Conservation (phyloP, 805 yeast species). For the Metschnikowia kunwiensis region DNA sequence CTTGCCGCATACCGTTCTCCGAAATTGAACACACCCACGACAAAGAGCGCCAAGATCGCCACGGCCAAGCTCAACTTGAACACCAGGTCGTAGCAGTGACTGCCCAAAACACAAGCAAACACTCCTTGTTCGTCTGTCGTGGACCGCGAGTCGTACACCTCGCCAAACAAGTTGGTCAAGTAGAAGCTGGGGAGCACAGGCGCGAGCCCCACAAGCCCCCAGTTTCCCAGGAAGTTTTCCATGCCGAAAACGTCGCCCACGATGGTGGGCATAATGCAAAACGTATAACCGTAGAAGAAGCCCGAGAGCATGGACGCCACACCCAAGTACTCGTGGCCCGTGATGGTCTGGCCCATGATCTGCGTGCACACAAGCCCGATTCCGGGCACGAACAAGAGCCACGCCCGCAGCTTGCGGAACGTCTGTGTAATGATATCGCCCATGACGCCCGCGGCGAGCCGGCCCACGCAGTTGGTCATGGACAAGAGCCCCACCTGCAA, state of each 20-base stretch:
- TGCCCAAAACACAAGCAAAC: constrained; percentile 31
- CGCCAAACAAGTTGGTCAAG: constrained; percentile 63
- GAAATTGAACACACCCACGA: constrained; percentile 18
- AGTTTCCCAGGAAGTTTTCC: constrained; percentile 60
- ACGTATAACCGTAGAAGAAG: constrained; percentile 67
- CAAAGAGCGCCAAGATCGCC: constrained; percentile 26
- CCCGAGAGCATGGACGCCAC: constrained; percentile 58
- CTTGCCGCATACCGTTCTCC: constrained; percentile 10
- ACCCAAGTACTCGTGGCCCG: constrained; percentile 41
- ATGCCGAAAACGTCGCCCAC: constrained; percentile 75
- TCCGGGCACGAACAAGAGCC: constrained; percentile 54
- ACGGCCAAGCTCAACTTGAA: constrained; percentile 38
- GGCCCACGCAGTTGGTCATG: constrained; percentile 61
- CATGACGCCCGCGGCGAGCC: constrained; percentile 58
- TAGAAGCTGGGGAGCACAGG: constrained; percentile 61
- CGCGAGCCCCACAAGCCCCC: constrained; percentile 69
- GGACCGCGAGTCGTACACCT: constrained; percentile 52
- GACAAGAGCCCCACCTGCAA: constrained; percentile 72
- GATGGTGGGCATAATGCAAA: constrained; percentile 72
- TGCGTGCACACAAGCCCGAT: constrained; percentile 49
- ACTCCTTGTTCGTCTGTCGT: constrained; percentile 12
- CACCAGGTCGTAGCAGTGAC: constrained; percentile 36
- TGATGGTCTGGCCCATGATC: constrained; percentile 38
- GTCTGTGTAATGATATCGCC: constrained; percentile 58
- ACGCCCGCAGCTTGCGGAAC: constrained; percentile 46